phyloP scores from a whole-genome alignment of 768 basidiomycete genomes.

The Scleroderma citrinum region DNA sequence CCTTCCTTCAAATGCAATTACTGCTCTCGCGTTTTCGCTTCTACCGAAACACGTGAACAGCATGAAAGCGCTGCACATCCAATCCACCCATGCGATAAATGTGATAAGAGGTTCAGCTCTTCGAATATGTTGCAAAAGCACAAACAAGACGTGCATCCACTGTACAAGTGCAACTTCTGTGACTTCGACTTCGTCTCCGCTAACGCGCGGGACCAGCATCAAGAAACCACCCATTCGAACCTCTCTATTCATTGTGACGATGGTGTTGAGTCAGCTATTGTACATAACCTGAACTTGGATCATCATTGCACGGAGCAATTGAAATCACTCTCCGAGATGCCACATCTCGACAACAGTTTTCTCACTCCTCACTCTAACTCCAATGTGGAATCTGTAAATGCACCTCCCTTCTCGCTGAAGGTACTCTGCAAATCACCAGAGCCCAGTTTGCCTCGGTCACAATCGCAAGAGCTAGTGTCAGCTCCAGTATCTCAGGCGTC shows the following conservation, averaged over 20 bases:
- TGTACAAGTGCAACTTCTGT: not conserved
- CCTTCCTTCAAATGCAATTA: conserved; percentile 11
- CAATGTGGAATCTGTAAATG: too few species aligned
- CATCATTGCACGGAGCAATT: too few species aligned
- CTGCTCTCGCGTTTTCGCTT: conserved; percentile 10
- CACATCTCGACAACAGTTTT: too few species aligned
- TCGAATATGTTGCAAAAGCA: not conserved
- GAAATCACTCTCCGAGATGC: too few species aligned
- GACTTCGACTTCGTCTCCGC: conserved; percentile 4
- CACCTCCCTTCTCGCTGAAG: too few species aligned
- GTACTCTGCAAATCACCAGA: too few species aligned
- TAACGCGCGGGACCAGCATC: conserved; percentile 6
- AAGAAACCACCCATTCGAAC: not conserved
- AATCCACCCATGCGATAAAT: not conserved
- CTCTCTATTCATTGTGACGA: not conserved
- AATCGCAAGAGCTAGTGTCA: too few species aligned
- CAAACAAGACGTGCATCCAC: not conserved
- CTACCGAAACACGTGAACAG: conserved; percentile 1
- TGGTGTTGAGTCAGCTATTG: conserved; percentile 3
- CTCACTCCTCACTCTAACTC: too few species aligned
- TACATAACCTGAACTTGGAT: too few species aligned
- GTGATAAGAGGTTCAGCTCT: not conserved
- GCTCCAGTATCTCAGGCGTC: too few species aligned
- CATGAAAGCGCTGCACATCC: conserved; percentile 13
- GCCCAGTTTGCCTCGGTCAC: too few species aligned